Conservation (phyloP, 2,329 filamentous ascomycete species). For the Plenodomus biglobosus region DNA sequence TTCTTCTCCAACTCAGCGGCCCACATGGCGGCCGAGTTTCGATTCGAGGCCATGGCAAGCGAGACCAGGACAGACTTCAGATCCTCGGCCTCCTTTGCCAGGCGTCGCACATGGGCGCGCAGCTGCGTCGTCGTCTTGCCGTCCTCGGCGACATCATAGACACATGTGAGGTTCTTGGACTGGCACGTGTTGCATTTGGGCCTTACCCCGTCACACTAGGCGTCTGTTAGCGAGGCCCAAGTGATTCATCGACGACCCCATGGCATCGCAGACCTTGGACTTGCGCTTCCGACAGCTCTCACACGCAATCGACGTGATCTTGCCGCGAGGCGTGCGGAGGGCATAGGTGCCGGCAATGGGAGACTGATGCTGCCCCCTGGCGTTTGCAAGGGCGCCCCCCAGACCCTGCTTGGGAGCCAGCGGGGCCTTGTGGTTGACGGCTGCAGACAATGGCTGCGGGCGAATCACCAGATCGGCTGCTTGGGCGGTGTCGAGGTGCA, state of each 20-base stretch:
- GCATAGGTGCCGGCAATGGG: conserved; percentile 43
- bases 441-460: conserved; percentile 28
- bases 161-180: conserved; percentile 41
- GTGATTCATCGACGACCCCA: too few relatives aligned
- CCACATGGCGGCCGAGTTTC: conserved; percentile 39
- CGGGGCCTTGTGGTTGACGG: conserved; percentile 38
- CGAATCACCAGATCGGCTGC: conserved; percentile 33
- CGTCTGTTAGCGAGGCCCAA: conserved; percentile 13
- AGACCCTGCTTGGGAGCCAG: conserved; percentile 43
- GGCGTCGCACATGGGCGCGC: conserved; percentile 41
- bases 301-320: conserved; percentile 46
- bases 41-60: conserved; percentile 39
- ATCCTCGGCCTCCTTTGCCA: conserved; percentile 44
- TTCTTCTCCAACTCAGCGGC: conserved; percentile 43
- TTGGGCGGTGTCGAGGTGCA: conserved; percentile 36
- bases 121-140: conserved; percentile 44
- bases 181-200: conserved; percentile 46
- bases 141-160: conserved; percentile 45
- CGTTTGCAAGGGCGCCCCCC: conserved; percentile 32
- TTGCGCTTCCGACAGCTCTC: conserved; percentile 45
- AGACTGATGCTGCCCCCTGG: conserved; percentile 38
- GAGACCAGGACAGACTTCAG: conserved; percentile 43
- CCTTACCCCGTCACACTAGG: conserved; percentile 42
- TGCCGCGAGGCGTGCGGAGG: conserved; percentile 41
- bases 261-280: conserved; percentile 34